These are phyloP conservation scores for Opeltia flavorubescens DNA, from an alignment of 495 filamentous ascomycete species.

Conservation along the genomic window DNA sequence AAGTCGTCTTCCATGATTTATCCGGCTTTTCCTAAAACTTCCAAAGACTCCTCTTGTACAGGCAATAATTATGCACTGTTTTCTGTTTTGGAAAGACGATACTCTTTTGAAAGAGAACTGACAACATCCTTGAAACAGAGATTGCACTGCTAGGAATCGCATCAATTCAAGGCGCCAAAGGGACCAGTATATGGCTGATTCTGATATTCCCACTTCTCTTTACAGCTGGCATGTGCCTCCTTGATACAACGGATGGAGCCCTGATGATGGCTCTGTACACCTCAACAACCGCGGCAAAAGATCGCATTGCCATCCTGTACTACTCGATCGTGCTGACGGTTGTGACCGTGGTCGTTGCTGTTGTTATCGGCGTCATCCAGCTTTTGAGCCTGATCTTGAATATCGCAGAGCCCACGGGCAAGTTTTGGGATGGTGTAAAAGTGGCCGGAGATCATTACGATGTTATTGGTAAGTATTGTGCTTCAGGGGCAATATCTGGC, in stretches of 20 bases:
- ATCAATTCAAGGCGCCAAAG: slow-evolving; percentile 67
- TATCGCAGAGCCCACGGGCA: slow-evolving; percentile 55
- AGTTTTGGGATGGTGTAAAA: slow-evolving; percentile 78
- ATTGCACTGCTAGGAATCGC: slow-evolving; percentile 86
- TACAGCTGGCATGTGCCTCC: slow-evolving; percentile 83
- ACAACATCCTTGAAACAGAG: slow-evolving; percentile 28
- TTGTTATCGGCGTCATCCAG: slow-evolving; percentile 76
- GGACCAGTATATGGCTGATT: slow-evolving; percentile 88
- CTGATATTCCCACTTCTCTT: slow-evolving; percentile 85
- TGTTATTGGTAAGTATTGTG: slow-evolving; percentile 45
- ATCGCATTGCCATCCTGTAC: slow-evolving; percentile 77
- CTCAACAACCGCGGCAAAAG: slow-evolving; percentile 54
- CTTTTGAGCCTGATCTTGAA: slow-evolving; percentile 61
- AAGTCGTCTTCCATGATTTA: background rate
- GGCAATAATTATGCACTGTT: too few species aligned
- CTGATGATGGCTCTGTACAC: slow-evolving; percentile 94
- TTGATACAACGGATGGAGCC: slow-evolving; percentile 83
- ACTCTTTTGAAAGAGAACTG: background rate
- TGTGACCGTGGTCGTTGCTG: slow-evolving; percentile 76
- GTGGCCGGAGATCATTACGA: slow-evolving; percentile 70
- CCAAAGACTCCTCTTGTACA: too few species aligned
- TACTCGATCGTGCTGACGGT: slow-evolving; percentile 84
- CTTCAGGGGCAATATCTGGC: background rate
- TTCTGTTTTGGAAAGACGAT: too few species aligned
- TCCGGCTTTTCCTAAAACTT: too few species aligned